Evolutionary conservation across 192 early-diverging fungal genomes (phyloP).

Genomic region (Linnemannia zychae): DNA sequence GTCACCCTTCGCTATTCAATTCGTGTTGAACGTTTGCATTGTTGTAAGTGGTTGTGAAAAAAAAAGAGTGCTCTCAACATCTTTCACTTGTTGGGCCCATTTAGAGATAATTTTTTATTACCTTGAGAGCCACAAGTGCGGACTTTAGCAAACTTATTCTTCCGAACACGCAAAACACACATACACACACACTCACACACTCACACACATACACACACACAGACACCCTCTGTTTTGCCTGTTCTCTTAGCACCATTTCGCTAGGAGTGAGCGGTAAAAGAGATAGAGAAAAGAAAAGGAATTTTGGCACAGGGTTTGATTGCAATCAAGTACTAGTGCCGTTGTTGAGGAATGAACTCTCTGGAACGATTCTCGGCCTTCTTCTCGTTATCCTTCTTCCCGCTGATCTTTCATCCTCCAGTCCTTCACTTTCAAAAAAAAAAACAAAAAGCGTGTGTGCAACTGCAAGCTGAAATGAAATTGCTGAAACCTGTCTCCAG

Average conservation of each 20-base stretch:
- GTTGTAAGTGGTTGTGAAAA: neutral
- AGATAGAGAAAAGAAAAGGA: neutral
- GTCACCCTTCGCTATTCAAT: too few species aligned
- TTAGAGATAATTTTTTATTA: neutral
- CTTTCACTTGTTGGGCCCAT: neutral
- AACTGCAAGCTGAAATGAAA: too few species aligned
- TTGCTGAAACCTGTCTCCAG: too few species aligned
- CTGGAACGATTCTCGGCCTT: slow-evolving; percentile 22
- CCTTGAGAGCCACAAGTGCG: slow-evolving; percentile 2
- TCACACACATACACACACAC: neutral
- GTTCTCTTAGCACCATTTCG: neutral
- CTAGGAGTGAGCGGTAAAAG: neutral
- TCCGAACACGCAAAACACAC: neutral
- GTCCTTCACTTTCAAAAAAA: neutral
- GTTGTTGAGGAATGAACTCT: slow-evolving; percentile 8
- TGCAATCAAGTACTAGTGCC: slow-evolving; percentile 12
- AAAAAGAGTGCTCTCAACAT: neutral
- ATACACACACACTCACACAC: neutral
- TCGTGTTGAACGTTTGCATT: neutral
- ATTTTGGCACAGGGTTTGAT: slow-evolving; percentile 21
- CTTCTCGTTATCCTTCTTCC: slow-evolving; percentile 3
- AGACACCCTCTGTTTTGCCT: neutral
- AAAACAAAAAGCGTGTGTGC: too few species aligned
- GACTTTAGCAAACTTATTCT: slow-evolving; percentile 1
- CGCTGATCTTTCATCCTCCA: neutral